phyloP scores from a whole-genome alignment of 495 filamentous ascomycete species.

The Polyplosphaeria fusca region DNA sequence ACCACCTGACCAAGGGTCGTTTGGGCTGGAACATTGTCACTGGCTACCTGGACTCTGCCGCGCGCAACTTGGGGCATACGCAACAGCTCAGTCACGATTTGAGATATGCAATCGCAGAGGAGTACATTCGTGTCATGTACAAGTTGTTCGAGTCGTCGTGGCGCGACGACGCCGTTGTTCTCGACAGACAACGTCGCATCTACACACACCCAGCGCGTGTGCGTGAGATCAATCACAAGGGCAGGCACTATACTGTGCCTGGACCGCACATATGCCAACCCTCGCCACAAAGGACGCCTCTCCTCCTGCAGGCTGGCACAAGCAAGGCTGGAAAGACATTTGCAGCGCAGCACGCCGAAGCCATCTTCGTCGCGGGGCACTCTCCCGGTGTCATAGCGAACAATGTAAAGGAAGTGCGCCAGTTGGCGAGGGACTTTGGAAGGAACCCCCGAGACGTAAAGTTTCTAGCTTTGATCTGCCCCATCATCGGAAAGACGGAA shows the following conservation, averaged over 20 bases:
- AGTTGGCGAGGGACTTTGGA: slow-evolving; percentile 45
- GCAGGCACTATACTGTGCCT: slow-evolving; percentile 63
- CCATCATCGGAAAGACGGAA: slow-evolving; percentile 53
- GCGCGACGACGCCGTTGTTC: slow-evolving; percentile 62
- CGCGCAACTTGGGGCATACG: slow-evolving; percentile 55
- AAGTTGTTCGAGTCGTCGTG: slow-evolving; percentile 69
- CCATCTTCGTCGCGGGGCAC: slow-evolving; percentile 42
- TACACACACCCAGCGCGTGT: slow-evolving; percentile 61
- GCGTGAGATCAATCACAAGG: slow-evolving; percentile 62
- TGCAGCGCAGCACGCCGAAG: slow-evolving; percentile 60
- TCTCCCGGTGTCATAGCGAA: slow-evolving; percentile 4
- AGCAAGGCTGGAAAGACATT: slow-evolving; percentile 57
- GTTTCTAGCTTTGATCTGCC: slow-evolving; percentile 52
- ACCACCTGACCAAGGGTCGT: slow-evolving; percentile 65
- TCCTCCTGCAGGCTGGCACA: slow-evolving; percentile 63
- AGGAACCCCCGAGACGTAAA: slow-evolving; percentile 52
- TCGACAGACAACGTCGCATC: slow-evolving; percentile 53
- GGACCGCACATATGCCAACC: slow-evolving; percentile 64
- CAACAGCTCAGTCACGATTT: slow-evolving; percentile 58
- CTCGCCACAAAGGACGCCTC: slow-evolving; percentile 60
- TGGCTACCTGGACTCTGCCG: slow-evolving; percentile 65
- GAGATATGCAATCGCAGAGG: slow-evolving; percentile 59
- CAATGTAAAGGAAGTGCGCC: slow-evolving; percentile 49
- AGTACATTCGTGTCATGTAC: slow-evolving; percentile 67
- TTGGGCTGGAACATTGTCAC: slow-evolving; percentile 71